Percentiles rank a stretch among this genome's conserved stretches.
phyloP scores from a whole-genome alignment of 2,329 filamentous ascomycete species.

The Aaosphaeria pasadenensis region DNA sequence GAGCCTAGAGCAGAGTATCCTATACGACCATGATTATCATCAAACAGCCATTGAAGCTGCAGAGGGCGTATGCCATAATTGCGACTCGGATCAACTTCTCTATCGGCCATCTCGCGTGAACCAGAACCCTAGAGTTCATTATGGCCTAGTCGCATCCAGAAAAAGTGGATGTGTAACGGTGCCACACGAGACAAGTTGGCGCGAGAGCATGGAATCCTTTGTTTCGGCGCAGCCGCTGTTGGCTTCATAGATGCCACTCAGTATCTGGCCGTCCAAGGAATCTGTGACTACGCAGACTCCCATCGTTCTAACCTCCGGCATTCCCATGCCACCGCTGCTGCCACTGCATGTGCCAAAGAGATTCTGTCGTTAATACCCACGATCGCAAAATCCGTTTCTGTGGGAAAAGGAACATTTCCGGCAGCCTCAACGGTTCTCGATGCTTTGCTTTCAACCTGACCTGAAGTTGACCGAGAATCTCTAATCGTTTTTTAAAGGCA shows the following conservation, averaged over 20 bases:
- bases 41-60: not conserved
- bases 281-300: conserved; percentile 8
- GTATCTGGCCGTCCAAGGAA: conserved; percentile 5
- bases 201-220: conserved; percentile 1
- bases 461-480: too few species aligned
- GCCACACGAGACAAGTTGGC: not conserved
- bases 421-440: not conserved
- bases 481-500: too few species aligned
- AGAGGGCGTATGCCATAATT: not conserved
- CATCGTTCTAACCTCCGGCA: conserved; percentile 2
- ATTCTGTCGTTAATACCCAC: not conserved
- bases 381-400: not conserved
- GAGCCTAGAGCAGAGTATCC: not conserved
- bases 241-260: not conserved
- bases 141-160: conserved; percentile 1
- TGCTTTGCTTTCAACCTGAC: not conserved
- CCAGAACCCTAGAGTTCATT: conserved; percentile 2
- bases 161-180: not conserved
- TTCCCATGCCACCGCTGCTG: conserved; percentile 1
- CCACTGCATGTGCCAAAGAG: conserved; percentile 3
- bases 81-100: too few species aligned
- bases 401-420: not conserved
- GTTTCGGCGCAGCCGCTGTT: conserved; percentile 2
- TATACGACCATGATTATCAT: not conserved
- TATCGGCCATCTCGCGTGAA: not conserved